These are phyloP conservation scores for Apiospora malaysiana DNA, from an alignment of 2,329 filamentous ascomycete species.

Conservation along the genomic window DNA sequence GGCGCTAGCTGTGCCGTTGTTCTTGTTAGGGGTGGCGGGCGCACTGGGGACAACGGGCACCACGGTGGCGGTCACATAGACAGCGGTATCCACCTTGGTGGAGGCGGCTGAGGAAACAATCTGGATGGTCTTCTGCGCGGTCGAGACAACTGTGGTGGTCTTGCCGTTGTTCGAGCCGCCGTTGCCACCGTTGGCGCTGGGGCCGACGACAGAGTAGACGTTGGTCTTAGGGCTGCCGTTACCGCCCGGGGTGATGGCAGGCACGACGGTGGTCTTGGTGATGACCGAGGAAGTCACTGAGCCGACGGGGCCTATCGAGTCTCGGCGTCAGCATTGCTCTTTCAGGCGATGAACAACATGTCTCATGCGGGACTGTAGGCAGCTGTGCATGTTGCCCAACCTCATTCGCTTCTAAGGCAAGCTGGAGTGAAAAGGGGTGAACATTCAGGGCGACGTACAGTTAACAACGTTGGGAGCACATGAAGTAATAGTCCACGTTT, in stretches of 20 bases:
- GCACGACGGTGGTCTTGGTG: conserved; percentile 53
- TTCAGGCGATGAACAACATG: too few relatives aligned
- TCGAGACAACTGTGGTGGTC: conserved; percentile 3
- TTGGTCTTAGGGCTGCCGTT: conserved; percentile 52
- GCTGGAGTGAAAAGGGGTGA: too few relatives aligned
- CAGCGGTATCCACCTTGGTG: background rate
- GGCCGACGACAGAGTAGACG: background rate
- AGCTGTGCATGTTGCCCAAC: too few relatives aligned
- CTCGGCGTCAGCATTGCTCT: too few relatives aligned
- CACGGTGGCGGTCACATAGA: conserved; percentile 18
- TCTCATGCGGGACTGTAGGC: too few relatives aligned
- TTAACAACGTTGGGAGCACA: too few relatives aligned
- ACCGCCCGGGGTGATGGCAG: conserved; percentile 67
- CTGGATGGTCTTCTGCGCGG: background rate
- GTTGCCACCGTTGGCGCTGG: background rate
- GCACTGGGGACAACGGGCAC: conserved; percentile 4
- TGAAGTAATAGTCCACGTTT: too few relatives aligned
- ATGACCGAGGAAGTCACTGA: conserved; percentile 47
- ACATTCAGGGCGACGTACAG: too few relatives aligned
- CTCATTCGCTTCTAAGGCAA: too few relatives aligned
- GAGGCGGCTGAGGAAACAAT: conserved; percentile 18
- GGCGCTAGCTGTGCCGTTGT: conserved; percentile 13
- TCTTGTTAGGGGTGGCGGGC: background rate
- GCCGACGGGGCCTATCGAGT: conserved; percentile 39
- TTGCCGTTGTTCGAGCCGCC: background rate